These are phyloP conservation scores for Fusarium albosuccineum DNA, from an alignment of 2,329 filamentous ascomycete species.

Conservation along the genomic window DNA sequence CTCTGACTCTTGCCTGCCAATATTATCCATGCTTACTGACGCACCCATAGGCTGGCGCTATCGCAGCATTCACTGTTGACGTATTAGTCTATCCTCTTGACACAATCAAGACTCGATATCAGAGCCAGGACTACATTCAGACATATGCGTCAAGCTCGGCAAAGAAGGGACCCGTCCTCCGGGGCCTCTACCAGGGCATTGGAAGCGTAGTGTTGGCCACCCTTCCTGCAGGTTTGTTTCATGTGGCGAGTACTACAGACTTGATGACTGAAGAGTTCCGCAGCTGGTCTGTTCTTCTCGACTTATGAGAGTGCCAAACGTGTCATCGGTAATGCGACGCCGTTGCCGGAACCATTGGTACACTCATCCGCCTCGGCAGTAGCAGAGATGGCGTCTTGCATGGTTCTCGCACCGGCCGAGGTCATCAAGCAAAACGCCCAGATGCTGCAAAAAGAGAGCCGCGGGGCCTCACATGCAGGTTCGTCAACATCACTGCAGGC, in stretches of 20 bases:
- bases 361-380: conserved; percentile 80
- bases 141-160: conserved; percentile 72
- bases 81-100: conserved; percentile 89
- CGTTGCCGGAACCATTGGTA: conserved; percentile 75
- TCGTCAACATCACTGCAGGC: conserved; percentile 62
- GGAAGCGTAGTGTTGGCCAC: conserved; percentile 88
- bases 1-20: fast-evolving
- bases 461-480: conserved; percentile 16
- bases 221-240: conserved; percentile 78
- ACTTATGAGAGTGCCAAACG: conserved; percentile 85
- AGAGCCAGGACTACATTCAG: conserved; percentile 80
- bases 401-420: conserved; percentile 89
- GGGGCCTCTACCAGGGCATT: conserved; percentile 87
- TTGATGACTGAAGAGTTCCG: conserved; percentile 5
- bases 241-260: not conserved
- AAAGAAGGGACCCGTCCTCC: conserved; percentile 67
- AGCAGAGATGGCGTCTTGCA: conserved; percentile 86
- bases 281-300: conserved; percentile 89
- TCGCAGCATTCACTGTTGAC: conserved; percentile 88
- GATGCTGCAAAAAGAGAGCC: conserved; percentile 68
- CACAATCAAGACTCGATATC: conserved; percentile 88
- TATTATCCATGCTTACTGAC: conserved; percentile 19
- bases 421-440: conserved; percentile 96
- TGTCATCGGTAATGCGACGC: conserved; percentile 65
- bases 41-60: conserved; percentile 78